Evolutionary conservation across 2,329 filamentous ascomycete genomes (phyloP).

Genomic region (Neofusicoccum sp.): DNA sequence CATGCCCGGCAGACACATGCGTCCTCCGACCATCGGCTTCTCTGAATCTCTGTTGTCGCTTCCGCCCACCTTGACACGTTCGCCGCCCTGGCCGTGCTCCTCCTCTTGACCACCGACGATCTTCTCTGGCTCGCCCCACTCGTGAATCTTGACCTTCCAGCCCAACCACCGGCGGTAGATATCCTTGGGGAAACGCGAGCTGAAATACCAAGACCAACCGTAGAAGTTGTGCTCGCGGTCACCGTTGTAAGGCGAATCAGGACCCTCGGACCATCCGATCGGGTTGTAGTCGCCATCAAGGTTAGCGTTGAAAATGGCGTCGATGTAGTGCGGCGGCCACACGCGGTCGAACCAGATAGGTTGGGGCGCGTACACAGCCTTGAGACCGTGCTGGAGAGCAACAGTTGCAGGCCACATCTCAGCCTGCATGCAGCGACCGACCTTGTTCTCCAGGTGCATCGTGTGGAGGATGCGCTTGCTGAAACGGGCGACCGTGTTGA

Average conservation of each 20-base stretch:
- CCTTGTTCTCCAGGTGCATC: conserved; percentile 89
- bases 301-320: conserved; percentile 70
- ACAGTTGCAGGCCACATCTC: conserved; percentile 95
- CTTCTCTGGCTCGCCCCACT: conserved; percentile 73
- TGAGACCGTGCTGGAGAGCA: conserved; percentile 86
- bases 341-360: conserved; percentile 82
- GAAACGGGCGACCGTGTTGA: conserved; percentile 85
- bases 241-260: conserved; percentile 45
- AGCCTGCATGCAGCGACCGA: conserved; percentile 86
- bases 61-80: conserved; percentile 48
- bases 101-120: conserved; percentile 43
- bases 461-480: conserved; percentile 73
- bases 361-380: conserved; percentile 88
- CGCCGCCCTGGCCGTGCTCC: conserved; percentile 29
- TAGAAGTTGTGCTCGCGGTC: conserved; percentile 86
- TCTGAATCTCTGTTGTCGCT: conserved; percentile 18
- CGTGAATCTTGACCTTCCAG: conserved; percentile 73
- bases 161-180: conserved; percentile 86
- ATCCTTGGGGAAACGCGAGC: conserved; percentile 75
- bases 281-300: conserved; percentile 66
- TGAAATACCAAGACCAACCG: conserved; percentile 90
- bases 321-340: conserved; percentile 79
- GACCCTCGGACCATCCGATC: conserved; percentile 44
- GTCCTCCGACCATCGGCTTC: conserved; percentile 46
- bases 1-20: conserved; percentile 91